These are phyloP conservation scores for Alternaria gaisen DNA, from an alignment of 2,329 filamentous ascomycete genomes.

Conservation along the genomic window DNA sequence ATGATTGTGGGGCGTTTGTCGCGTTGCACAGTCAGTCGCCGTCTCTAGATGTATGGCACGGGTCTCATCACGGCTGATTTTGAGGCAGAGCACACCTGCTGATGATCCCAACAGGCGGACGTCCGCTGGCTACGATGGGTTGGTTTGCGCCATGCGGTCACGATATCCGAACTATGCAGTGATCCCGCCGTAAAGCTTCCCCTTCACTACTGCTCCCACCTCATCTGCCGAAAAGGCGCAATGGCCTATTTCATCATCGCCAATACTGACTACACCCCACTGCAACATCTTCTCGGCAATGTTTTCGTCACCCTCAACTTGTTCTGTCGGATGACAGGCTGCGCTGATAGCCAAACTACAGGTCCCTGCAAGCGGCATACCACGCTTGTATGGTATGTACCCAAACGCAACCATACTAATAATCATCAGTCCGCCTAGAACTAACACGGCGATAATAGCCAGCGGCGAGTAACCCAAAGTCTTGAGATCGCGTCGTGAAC, in stretches of 20 bases:
- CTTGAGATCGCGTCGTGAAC: no score
- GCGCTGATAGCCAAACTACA: neutral
- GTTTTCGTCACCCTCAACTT: accelerated
- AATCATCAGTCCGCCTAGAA: neutral
- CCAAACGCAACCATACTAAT: neutral
- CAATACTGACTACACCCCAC: neutral
- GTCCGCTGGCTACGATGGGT: no score
- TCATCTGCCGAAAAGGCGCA: neutral
- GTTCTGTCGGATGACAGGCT: neutral
- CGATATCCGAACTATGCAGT: neutral
- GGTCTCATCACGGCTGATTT: no score
- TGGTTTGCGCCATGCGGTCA: no score
- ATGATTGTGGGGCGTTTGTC: no score
- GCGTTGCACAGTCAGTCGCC: no score
- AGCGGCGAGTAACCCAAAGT: neutral
- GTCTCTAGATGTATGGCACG: no score
- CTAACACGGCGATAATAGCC: neutral
- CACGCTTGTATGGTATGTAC: neutral
- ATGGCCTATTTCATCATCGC: neutral
- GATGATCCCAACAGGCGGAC: no score
- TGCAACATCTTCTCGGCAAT: neutral
- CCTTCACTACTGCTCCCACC: neutral
- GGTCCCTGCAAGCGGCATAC: neutral
- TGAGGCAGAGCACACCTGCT: no score
- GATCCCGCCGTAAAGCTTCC: neutral